phyloP scores from a whole-genome alignment of 371 early-diverging fungal species.

The Rhizomucor pusillus region DNA sequence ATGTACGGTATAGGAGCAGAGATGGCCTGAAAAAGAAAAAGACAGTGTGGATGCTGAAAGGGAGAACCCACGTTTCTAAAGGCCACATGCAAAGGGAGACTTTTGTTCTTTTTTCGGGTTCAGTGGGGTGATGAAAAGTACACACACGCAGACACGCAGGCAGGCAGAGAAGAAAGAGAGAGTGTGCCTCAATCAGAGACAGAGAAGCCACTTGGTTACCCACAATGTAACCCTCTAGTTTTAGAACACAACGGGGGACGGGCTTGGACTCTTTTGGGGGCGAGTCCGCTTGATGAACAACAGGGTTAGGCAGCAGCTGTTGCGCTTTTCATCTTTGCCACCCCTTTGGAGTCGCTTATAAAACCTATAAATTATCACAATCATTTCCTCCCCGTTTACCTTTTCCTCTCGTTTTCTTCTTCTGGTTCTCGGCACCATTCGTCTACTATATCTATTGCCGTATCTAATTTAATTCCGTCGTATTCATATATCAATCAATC shows the following conservation, averaged over 20 bases:
- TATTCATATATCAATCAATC: not conserved
- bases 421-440: not conserved
- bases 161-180: not conserved
- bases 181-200: not conserved
- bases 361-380: conserved; percentile 11
- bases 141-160: not conserved
- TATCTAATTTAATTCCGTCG: conserved; percentile 1
- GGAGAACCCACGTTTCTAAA: conserved; percentile 17
- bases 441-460: not conserved
- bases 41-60: conserved; percentile 9
- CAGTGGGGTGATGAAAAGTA: not conserved
- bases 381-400: not conserved
- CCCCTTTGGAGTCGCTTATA: not conserved
- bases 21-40: conserved; percentile 13
- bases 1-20: conserved; percentile 13
- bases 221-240: not conserved
- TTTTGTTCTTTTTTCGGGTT: not conserved
- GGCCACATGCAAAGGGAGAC: conserved; percentile 20
- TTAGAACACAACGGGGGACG: conserved; percentile 8
- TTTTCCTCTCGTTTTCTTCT: conserved; percentile 12
- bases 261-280: no score
- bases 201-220: no score
- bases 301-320: not conserved
- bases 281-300: not conserved
- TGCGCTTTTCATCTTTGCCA: conserved; percentile 5